Conservation (phyloP, 495 filamentous ascomycete genomes). For the Aspergillus mulundensis region DNA sequence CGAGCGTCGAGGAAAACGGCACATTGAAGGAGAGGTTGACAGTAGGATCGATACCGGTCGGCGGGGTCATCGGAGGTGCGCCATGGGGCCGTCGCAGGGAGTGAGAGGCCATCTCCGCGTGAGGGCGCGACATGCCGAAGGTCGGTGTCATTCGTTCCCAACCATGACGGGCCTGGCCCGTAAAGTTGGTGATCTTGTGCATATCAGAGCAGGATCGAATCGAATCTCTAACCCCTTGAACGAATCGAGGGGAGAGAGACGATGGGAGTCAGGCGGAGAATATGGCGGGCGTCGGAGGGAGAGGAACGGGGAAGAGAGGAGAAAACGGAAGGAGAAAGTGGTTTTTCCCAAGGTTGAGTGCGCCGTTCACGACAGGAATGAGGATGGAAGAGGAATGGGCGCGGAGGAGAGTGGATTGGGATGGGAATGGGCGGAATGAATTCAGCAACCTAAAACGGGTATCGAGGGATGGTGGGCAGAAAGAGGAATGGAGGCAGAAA, state of each 20-base stretch:
- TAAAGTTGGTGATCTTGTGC: conserved; percentile 92
- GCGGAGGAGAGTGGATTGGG: conserved; percentile 18
- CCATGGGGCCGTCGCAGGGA: conserved; percentile 67
- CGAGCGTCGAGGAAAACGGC: conserved; percentile 85
- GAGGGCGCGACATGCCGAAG: conserved; percentile 72
- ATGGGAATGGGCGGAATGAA: conserved; percentile 22
- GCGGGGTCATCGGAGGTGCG: conserved; percentile 60
- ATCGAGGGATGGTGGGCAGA: conserved; percentile 18
- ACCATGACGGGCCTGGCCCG: conserved; percentile 78
- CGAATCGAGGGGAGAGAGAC: conserved; percentile 40
- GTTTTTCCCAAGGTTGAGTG: conserved; percentile 10
- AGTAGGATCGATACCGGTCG: conserved; percentile 60
- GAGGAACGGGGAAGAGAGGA: conserved; percentile 14
- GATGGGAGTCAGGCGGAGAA: conserved; percentile 19
- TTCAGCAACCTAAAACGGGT: conserved; percentile 19
- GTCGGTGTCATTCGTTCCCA: conserved; percentile 86
- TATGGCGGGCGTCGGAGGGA: conserved; percentile 23
- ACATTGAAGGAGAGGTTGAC: conserved; percentile 89
- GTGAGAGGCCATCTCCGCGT: conserved; percentile 68
- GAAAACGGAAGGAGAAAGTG: neutral
- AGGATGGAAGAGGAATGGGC: conserved; percentile 30
- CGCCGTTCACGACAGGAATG: conserved; percentile 41
- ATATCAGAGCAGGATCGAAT: conserved; percentile 44
- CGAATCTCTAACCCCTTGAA: conserved; percentile 40
- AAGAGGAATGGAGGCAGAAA: conserved; percentile 13